Conservation (phyloP, 2,329 filamentous ascomycete species). For the Calonectria honghensis region DNA sequence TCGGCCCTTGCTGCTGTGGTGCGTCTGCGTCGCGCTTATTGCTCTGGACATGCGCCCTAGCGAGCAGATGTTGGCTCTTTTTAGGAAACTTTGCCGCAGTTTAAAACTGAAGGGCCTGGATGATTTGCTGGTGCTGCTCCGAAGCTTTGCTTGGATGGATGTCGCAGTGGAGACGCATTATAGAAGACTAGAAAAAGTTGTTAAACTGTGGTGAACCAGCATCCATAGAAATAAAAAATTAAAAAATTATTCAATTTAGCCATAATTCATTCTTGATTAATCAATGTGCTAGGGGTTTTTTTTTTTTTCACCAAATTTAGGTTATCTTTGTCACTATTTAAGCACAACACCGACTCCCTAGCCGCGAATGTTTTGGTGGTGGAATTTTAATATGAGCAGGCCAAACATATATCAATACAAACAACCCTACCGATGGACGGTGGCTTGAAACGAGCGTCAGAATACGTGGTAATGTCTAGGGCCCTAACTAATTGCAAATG, state of each 20-base stretch:
- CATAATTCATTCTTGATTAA: neutral
- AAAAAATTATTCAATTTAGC: neutral
- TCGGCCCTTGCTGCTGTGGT: slow-evolving; percentile 25
- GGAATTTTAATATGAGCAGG: too few species aligned
- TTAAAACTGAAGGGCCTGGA: slow-evolving; percentile 26
- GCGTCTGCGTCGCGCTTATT: slow-evolving; percentile 22
- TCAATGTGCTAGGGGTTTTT: neutral
- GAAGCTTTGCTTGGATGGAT: slow-evolving; percentile 36
- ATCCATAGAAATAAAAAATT: neutral
- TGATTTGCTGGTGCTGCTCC: slow-evolving; percentile 34
- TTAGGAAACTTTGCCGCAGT: slow-evolving; percentile 2
- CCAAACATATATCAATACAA: too few species aligned
- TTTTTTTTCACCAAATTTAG: too few species aligned
- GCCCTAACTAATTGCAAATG: too few species aligned
- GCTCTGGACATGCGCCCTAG: neutral
- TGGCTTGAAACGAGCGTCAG: too few species aligned
- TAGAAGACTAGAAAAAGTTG: neutral
- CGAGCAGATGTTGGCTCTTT: neutral
- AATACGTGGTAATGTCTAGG: too few species aligned
- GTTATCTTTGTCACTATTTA: neutral
- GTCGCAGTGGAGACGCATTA: slow-evolving; percentile 25
- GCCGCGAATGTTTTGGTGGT: too few species aligned
- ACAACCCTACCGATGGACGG: too few species aligned
- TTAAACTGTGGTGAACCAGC: slow-evolving; percentile 11
- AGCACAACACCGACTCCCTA: neutral